Evolutionary conservation across 768 basidiomycete genomes (phyloP).

Genomic region (Termitomyces eurrhizus): DNA sequence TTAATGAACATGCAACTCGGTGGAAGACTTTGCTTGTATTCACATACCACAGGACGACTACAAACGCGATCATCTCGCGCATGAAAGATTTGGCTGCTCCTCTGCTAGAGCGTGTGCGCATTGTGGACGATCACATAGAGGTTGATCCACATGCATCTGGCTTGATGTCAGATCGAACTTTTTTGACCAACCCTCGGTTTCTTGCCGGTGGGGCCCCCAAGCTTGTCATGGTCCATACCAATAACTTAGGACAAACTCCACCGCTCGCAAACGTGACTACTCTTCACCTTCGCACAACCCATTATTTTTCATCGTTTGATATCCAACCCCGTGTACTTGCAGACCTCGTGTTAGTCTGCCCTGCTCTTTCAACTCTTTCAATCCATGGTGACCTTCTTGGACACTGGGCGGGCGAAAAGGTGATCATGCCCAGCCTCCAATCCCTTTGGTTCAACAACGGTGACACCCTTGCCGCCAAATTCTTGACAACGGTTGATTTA

Average conservation of each 20-base stretch:
- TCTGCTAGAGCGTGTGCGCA: conserved; percentile 22
- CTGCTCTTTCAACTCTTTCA: conserved; percentile 25
- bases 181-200: conserved; percentile 1
- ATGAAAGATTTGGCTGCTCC: conserved; percentile 20
- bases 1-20: conserved; percentile 19
- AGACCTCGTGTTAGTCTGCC: conserved; percentile 14
- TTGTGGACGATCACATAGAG: conserved; percentile 12
- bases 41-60: conserved; percentile 20
- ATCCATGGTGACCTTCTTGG: conserved; percentile 21
- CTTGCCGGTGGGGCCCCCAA: conserved; percentile 12
- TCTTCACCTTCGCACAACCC: conserved; percentile 24
- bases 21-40: conserved; percentile 25
- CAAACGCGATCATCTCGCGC: conserved; percentile 18
- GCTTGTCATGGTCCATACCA: conserved; percentile 4
- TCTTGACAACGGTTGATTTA: conserved; percentile 25
- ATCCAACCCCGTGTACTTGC: conserved; percentile 4
- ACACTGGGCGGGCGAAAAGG: conserved; percentile 19
- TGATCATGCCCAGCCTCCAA: conserved; percentile 20
- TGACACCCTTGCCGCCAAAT: conserved; percentile 21
- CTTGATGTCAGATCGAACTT: background rate
- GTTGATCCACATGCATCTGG: background rate
- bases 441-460: conserved; percentile 26
- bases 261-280: conserved; percentile 27
- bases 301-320: conserved; percentile 2
- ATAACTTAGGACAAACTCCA: conserved; percentile 20